phyloP scores from a whole-genome alignment of 1,284 basidiomycete species.

The Ceratobasidium sp. region DNA sequence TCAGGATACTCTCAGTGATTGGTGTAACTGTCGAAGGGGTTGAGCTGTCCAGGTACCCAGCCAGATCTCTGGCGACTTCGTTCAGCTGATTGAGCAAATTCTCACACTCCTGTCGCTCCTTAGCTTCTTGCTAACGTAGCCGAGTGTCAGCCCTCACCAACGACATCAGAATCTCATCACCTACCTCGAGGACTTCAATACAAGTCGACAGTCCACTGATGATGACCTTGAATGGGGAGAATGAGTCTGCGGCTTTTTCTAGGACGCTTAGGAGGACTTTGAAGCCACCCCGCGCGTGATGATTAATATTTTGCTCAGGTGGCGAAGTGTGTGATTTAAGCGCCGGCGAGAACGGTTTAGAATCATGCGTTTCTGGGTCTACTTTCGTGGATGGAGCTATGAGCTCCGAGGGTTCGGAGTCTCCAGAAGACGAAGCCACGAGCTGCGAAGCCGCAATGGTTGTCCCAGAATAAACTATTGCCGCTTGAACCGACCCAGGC shows the following conservation, averaged over 20 bases:
- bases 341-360: no score
- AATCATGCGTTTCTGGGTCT: no score
- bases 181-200: constrained; percentile 16
- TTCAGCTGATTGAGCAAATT: background rate
- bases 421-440: no score
- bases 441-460: no score
- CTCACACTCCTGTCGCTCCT: background rate
- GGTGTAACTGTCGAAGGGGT: background rate
- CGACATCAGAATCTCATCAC: background rate
- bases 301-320: no score
- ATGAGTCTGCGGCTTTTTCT: no score
- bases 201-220: background rate
- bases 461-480: no score
- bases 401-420: no score
- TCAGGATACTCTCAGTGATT: background rate
- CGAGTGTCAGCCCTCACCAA: background rate
- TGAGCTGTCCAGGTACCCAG: background rate
- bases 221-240: background rate
- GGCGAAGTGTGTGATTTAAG: no score
- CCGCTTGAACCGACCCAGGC: no score
- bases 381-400: no score
- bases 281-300: background rate
- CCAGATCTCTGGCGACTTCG: background rate
- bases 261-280: background rate
- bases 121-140: no score